These are phyloP conservation scores for Craspedostauros australis DNA, from an alignment of 108 stramenopile genomes.

Conservation along the genomic window DNA sequence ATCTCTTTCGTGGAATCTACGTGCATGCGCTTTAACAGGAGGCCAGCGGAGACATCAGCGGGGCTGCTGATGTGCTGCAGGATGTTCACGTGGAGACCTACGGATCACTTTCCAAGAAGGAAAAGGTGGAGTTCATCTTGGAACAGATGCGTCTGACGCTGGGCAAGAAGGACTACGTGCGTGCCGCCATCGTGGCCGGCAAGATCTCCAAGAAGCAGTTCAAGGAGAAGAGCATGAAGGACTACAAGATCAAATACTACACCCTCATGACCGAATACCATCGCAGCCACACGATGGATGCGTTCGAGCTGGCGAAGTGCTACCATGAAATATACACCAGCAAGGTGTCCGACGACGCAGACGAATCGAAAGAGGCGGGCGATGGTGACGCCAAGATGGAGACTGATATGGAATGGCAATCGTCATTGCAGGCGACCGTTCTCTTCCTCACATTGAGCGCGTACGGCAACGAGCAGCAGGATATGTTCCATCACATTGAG, in stretches of 20 bases:
- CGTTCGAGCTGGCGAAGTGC: constrained; percentile 87
- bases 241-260: constrained; percentile 87
- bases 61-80: constrained; percentile 88
- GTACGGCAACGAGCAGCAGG: constrained; percentile 81
- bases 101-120: constrained; percentile 90
- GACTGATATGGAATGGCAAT: too few relatives aligned
- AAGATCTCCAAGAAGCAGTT: constrained; percentile 91
- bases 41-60: constrained; percentile 75
- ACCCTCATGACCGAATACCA: constrained; percentile 88
- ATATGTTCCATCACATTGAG: constrained; percentile 86
- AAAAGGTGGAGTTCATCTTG: constrained; percentile 98
- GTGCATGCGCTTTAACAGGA: constrained; percentile 39
- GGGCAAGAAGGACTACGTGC: constrained; percentile 90
- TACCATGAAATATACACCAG: constrained; percentile 88
- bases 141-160: constrained; percentile 97
- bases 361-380: constrained; percentile 70
- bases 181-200: constrained; percentile 90
- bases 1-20: neutral
- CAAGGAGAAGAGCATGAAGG: constrained; percentile 86
- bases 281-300: constrained; percentile 85
- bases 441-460: constrained; percentile 81
- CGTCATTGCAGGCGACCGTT: constrained; percentile 82
- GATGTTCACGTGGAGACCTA: constrained; percentile 99
- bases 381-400: too few relatives aligned
- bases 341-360: constrained; percentile 39